A percentile compares a stretch with the other conserved stretches of the same genome.
Conservation (phyloP, 2,329 filamentous ascomycete species). For the Fusarium citri region DNA sequence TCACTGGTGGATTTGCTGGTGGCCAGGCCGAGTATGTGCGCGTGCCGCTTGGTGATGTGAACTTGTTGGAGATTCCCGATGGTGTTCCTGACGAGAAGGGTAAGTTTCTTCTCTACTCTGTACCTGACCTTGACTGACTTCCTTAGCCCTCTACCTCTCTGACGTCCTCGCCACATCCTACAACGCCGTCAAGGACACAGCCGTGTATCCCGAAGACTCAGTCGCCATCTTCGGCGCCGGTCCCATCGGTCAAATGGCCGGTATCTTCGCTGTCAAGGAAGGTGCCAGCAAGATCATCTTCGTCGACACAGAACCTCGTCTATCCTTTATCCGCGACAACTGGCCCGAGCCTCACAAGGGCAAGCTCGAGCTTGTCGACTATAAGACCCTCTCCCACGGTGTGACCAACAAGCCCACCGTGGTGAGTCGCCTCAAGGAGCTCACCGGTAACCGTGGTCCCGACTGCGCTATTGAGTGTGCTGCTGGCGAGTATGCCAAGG, state of each 20-base stretch:
- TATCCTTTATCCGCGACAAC: slow-evolving; percentile 74
- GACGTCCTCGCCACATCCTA: slow-evolving; percentile 85
- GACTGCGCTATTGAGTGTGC: slow-evolving; percentile 79
- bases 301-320: slow-evolving; percentile 78
- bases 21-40: slow-evolving; percentile 90
- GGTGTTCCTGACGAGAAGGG: slow-evolving; percentile 86
- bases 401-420: slow-evolving; percentile 71
- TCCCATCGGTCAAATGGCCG: slow-evolving; percentile 87
- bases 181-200: slow-evolving; percentile 85
- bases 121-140: too few relatives aligned
- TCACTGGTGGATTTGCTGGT: slow-evolving; percentile 88
- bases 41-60: slow-evolving; percentile 83
- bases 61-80: slow-evolving; percentile 82
- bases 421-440: slow-evolving; percentile 77
- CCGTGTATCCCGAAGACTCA: slow-evolving; percentile 78
- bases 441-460: slow-evolving; percentile 77
- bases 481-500: slow-evolving; percentile 71
- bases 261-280: slow-evolving; percentile 78
- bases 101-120: too few relatives aligned
- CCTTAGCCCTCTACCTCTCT: slow-evolving; percentile 73
- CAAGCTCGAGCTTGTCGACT: slow-evolving; percentile 78
- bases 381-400: slow-evolving; percentile 67
- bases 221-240: slow-evolving; percentile 90
- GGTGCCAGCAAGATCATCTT: slow-evolving; percentile 82
- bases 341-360: slow-evolving; percentile 61